Evolutionary conservation across 257 asterid genomes (phyloP), one percentile per base, ranked within the genome.

Genomic region (Penstemon barbatus): DNA sequence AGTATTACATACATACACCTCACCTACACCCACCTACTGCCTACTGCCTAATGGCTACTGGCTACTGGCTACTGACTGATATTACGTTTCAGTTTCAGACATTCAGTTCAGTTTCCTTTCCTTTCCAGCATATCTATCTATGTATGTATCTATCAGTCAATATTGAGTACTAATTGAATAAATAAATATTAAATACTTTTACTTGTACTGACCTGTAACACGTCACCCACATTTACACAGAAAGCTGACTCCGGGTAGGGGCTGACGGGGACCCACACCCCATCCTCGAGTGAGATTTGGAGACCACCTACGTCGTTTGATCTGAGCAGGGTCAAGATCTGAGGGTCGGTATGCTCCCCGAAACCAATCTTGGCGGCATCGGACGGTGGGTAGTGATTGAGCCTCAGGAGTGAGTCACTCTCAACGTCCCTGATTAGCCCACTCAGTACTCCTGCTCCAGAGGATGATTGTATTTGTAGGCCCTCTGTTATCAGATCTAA

Each of bases 301-400:
- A 85, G 85, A 33, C 91, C 91, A 10, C 65, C 69, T 0, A 85
- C 91, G 0, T 50, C 79, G 74, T 85, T 82, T 57, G 91, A 85
- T 80, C 75, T 80, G 5, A 69, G 51, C 0, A 67, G 57, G 63
- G 97, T 91, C 73, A 91, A 39, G 77, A 91, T 91, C 81, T 86
- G 97, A 85, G 97, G 97, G 82, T 90, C 97, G 5, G 96, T 88
- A 41, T 91, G 97, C 80, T 85, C 96, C 39, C 97, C 97, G 45
- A 91, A 88, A 0, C 96, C 97, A 55, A 88, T 71, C 66, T 33
- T 72, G 5, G 12, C 60, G 71, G 50, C 65, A 0, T 71, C 61
- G 0, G 57, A 7, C 0, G 80, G 61, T 2, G 92, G 92, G 64
- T 91, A 91, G 87, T 88, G 86, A 79, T 91, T 91, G 72, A 91